A percentile compares a stretch with the other conserved stretches of the same genome.
Evolutionary conservation across 164 flowering plant species (phyloP).

Genomic region (Saururus chinensis): DNA sequence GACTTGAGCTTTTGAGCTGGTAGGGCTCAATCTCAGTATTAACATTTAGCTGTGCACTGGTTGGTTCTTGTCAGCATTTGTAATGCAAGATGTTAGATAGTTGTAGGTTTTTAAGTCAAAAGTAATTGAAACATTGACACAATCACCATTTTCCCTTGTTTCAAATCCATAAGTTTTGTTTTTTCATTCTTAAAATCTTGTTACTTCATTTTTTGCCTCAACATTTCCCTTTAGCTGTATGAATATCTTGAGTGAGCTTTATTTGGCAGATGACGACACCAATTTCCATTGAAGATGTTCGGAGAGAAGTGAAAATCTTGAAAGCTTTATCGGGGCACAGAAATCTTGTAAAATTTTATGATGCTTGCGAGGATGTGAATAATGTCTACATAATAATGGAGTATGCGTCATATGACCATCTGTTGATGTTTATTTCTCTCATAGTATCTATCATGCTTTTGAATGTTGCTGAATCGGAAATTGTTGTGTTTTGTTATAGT

Average conservation of each 20-base stretch:
- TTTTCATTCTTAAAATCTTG: too few species aligned
- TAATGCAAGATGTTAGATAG: too few species aligned
- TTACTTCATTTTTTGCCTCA: too few species aligned
- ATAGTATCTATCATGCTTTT: not conserved
- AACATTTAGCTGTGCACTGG: too few species aligned
- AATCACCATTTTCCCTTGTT: too few species aligned
- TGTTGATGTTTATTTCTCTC: not conserved
- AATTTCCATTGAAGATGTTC: slow-evolving; percentile 93
- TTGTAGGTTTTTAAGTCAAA: too few species aligned
- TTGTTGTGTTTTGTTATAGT: not conserved
- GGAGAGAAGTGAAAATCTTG: slow-evolving; percentile 89
- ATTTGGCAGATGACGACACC: slow-evolving; percentile 88
- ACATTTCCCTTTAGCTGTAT: not conserved
- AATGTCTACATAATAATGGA: slow-evolving; percentile 92
- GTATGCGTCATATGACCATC: slow-evolving; percentile 34
- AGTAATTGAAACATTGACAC: too few species aligned
- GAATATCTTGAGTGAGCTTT: not conserved
- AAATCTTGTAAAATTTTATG: slow-evolving; percentile 74
- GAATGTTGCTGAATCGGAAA: not conserved
- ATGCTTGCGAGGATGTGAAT: slow-evolving; percentile 84
- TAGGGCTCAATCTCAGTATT: too few species aligned
- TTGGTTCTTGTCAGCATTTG: too few species aligned
- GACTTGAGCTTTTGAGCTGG: too few species aligned
- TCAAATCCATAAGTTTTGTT: too few species aligned
- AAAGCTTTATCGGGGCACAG: slow-evolving; percentile 82